Base-by-base conservation (phyloP, 2,329 filamentous ascomycete species). In the Fusarium sp. region DNA sequence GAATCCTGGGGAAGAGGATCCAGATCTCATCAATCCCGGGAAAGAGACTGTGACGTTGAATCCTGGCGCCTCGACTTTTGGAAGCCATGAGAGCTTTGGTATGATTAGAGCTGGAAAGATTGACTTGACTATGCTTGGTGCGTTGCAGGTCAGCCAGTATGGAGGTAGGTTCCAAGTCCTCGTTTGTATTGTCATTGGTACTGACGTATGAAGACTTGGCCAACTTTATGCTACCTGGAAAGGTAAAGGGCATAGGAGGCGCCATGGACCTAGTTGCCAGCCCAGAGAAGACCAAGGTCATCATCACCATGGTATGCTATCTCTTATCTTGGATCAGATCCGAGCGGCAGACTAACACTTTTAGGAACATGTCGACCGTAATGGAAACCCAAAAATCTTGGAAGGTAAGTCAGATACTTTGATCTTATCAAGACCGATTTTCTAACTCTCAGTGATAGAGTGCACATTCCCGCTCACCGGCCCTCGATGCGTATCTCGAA, bases 221-320 rank as follows among this genome's bases (percentile, higher is more conserved):
- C 68, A 97, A 97, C 85, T 97, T 93, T 89, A 96, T 96, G 93
- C 85, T 97, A 75, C 94, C 94, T 5, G 94, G 94, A 57, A 97
- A 97, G 86, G 92, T 96, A 80, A 97, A 97, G 88, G 94, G 94
- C 31, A 95, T 97, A 74, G 94, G 94, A 22, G 95, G 95, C 51
- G 95, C 95, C 57, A 97, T 97, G 94, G 95, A 97, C 82, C 86
- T 97, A 16, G 95, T 97, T 51, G 93, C 90, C 77, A 97, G 97
- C 83, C 95, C 95, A 0, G 89, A 89, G 73, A 88, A 87, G 74
- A 97, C 95, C 36, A 96, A 95, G 85, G 95, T 97, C 13, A 94
- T 97, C 3, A 93, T 97, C 44, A 95, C 95, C 5, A 97, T 97
- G 91, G 67, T 5, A n/a, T n/a, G n/a, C n/a, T n/a, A n/a, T n/a